Conservation (phyloP, 257 asterid genomes). For the Apocynum venetum region DNA sequence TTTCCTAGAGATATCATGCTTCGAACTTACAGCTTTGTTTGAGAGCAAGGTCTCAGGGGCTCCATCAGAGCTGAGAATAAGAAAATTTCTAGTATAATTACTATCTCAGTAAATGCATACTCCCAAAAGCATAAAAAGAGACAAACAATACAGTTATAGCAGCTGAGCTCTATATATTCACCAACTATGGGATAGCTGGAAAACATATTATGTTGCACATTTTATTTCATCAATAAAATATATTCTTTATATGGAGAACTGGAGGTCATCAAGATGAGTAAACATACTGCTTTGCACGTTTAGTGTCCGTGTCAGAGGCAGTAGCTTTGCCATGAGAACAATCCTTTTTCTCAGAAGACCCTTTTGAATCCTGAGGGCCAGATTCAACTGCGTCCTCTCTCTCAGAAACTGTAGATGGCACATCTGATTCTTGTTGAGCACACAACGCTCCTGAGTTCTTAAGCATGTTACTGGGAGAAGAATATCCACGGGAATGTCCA, state of each 20-base stretch:
- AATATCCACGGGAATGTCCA: slow-evolving; percentile 46
- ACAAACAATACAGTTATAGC: neutral
- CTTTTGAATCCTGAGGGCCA: slow-evolving; percentile 48
- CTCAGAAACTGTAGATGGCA: slow-evolving; percentile 42
- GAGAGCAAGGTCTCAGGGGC: neutral
- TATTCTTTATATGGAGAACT: neutral
- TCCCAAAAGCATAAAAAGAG: neutral
- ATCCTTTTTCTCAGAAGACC: slow-evolving; percentile 54
- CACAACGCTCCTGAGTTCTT: slow-evolving; percentile 39
- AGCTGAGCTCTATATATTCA: neutral
- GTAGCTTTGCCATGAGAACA: slow-evolving; percentile 47
- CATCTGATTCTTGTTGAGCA: slow-evolving; percentile 52
- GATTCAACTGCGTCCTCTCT: slow-evolving; percentile 51
- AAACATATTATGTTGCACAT: neutral
- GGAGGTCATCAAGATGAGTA: slow-evolving; percentile 16
- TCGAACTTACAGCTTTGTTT: neutral
- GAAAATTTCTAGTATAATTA: neutral
- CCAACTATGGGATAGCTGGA: neutral
- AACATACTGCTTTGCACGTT: slow-evolving; percentile 92
- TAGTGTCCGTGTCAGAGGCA: slow-evolving; percentile 70
- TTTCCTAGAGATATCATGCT: neutral
- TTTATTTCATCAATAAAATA: neutral
- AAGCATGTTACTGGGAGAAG: slow-evolving; percentile 39
- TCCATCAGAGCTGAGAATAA: neutral
- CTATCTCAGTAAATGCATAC: neutral